A percentile compares a stretch with the other conserved stretches of the same genome.
Evolutionary conservation across 2,329 filamentous ascomycete species (phyloP).

Genomic region (Cladosporium austrohemisphaericum): DNA sequence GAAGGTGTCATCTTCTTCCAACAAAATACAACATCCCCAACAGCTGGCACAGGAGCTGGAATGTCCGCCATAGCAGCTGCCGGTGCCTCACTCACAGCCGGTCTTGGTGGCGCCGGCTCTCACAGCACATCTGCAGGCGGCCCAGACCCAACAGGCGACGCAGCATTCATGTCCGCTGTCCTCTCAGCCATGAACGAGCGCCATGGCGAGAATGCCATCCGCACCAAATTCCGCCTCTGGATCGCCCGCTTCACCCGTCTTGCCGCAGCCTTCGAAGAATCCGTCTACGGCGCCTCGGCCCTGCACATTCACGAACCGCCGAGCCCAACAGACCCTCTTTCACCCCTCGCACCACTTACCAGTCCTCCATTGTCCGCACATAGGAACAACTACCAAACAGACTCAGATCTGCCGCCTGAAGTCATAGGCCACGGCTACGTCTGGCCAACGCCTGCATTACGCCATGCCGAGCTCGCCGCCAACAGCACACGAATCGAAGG

Average conservation of each 20-base stretch:
- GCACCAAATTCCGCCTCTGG: constrained; percentile 91
- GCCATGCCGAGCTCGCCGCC: constrained; percentile 80
- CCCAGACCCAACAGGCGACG: constrained; percentile 76
- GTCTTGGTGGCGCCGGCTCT: constrained; percentile 26
- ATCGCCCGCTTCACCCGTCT: constrained; percentile 91
- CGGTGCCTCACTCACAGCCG: constrained; percentile 36
- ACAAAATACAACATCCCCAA: constrained; percentile 42
- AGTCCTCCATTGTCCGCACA: constrained; percentile 12
- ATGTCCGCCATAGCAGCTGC: constrained; percentile 29
- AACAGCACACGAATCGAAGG: constrained; percentile 93
- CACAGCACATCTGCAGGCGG: constrained; percentile 29
- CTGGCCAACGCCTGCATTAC: constrained; percentile 79
- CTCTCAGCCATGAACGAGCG: constrained; percentile 77
- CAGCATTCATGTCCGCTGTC: constrained; percentile 83
- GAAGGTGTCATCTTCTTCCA: constrained; percentile 87
- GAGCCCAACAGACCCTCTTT: constrained; percentile 82
- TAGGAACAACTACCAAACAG: neutral
- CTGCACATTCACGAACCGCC: constrained; percentile 61
- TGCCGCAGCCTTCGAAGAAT: constrained; percentile 90
- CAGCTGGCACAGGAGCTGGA: constrained; percentile 18
- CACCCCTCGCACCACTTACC: constrained; percentile 41
- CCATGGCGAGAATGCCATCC: constrained; percentile 83
- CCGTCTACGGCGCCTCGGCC: constrained; percentile 87
- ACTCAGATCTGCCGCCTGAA: constrained; percentile 25
- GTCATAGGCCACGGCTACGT: constrained; percentile 81